Evolutionary conservation across 441 rosid genomes (phyloP).

Genomic region (Daphne laureola): DNA sequence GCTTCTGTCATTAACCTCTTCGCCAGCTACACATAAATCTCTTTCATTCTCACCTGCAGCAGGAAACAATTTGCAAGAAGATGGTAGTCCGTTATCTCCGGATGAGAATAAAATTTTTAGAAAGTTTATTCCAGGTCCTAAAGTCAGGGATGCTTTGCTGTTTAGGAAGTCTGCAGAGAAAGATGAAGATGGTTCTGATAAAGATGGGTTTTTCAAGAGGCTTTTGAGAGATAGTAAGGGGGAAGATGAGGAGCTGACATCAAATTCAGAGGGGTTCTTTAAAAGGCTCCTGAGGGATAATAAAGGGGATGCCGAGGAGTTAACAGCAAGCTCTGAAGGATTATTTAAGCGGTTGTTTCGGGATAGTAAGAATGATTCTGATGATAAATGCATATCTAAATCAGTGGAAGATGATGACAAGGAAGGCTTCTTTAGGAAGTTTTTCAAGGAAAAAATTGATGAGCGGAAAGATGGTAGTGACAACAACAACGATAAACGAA

Average conservation of each 20-base stretch:
- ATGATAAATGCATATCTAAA: constrained; percentile 27
- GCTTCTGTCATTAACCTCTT: constrained; percentile 72
- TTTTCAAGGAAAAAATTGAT: constrained; percentile 55
- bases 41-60: constrained; percentile 60
- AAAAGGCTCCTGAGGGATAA: constrained; percentile 76
- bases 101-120: constrained; percentile 85
- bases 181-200: constrained; percentile 84
- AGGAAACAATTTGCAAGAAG: constrained; percentile 56
- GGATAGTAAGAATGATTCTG: constrained; percentile 61
- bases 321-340: constrained; percentile 72
- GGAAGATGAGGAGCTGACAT: constrained; percentile 76
- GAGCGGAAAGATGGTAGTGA: constrained; percentile 28
- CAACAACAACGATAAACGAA: constrained; percentile 24
- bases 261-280: constrained; percentile 80
- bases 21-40: constrained; percentile 66
- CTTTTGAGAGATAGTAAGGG: constrained; percentile 60
- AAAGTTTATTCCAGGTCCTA: constrained; percentile 87
- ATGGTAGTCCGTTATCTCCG: constrained; percentile 45
- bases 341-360: constrained; percentile 77
- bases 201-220: constrained; percentile 88
- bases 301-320: constrained; percentile 69
- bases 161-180: constrained; percentile 91
- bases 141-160: constrained; percentile 86
- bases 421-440: constrained; percentile 66
- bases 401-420: constrained; percentile 18